phyloP scores from a whole-genome alignment of 768 basidiomycete genomes.

The Boletus barrowsii region DNA sequence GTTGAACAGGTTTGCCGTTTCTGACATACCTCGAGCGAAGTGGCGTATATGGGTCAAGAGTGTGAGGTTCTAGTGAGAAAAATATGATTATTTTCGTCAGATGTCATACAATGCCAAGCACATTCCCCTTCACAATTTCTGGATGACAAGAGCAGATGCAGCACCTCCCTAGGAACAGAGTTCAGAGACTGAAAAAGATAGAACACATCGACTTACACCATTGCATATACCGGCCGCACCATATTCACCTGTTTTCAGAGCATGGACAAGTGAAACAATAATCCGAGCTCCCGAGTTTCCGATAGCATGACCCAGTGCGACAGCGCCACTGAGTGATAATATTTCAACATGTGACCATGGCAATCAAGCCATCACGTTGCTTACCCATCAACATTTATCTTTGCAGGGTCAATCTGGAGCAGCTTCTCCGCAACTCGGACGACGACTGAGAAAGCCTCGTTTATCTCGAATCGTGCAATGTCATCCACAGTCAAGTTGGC shows the following conservation, averaged over 20 bases:
- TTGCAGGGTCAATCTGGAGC: slow-evolving; percentile 76
- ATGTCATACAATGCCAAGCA: slow-evolving; percentile 15
- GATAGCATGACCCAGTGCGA: slow-evolving; percentile 93
- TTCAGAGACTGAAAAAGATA: slow-evolving; percentile 12
- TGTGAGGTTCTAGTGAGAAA: slow-evolving; percentile 8
- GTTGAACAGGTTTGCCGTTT: slow-evolving; percentile 2
- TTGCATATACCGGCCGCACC: slow-evolving; percentile 97
- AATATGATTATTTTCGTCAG: slow-evolving; percentile 14
- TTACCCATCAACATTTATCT: slow-evolving; percentile 88
- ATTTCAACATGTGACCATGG: slow-evolving; percentile 4
- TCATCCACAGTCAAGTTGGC: slow-evolving; percentile 82
- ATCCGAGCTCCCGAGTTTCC: slow-evolving; percentile 96
- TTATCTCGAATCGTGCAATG: slow-evolving; percentile 91
- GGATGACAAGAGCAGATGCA: slow-evolving; percentile 86
- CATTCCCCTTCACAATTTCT: slow-evolving; percentile 60
- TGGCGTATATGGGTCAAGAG: slow-evolving; percentile 1
- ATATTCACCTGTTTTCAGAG: slow-evolving; percentile 89
- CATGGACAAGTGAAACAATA: slow-evolving; percentile 87
- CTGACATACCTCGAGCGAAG: slow-evolving; percentile 14
- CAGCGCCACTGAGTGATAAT: slow-evolving; percentile 70
- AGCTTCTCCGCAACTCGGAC: slow-evolving; percentile 88
- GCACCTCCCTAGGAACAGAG: slow-evolving; percentile 70
- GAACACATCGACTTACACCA: slow-evolving; percentile 58
- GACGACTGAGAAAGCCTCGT: slow-evolving; percentile 97
- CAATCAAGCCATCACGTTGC: slow-evolving; percentile 24